Evolutionary conservation across 257 asterid genomes (phyloP).

Genomic region (Coffea eugenioides): DNA sequence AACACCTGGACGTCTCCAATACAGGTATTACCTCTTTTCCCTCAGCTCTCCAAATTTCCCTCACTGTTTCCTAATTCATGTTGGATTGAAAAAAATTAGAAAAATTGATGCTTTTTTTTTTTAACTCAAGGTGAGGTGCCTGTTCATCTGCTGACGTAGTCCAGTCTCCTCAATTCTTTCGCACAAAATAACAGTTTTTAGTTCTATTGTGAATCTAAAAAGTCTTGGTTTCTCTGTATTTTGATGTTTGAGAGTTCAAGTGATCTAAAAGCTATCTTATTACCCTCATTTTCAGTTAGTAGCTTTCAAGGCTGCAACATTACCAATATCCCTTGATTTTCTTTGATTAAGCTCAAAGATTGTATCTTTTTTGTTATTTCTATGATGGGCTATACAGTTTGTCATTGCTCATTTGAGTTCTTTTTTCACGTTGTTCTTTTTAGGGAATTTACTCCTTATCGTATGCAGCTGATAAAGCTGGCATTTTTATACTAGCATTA

Average conservation of each 20-base stretch:
- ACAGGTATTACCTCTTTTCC: background rate
- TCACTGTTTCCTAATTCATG: background rate
- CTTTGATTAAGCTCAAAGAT: constrained; percentile 4
- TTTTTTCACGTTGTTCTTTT: background rate
- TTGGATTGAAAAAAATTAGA: background rate
- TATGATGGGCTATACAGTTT: background rate
- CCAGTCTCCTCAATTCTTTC: background rate
- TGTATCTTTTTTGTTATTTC: background rate
- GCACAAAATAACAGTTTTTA: background rate
- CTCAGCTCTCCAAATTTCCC: background rate
- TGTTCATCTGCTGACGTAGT: background rate
- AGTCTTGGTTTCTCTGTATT: background rate
- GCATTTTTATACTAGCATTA: too few relatives aligned
- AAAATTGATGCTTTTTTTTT: background rate
- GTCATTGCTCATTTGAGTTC: background rate
- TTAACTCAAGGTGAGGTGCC: background rate
- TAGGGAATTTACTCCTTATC: background rate
- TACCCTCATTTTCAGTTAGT: background rate
- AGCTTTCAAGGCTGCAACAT: background rate
- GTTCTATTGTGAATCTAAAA: background rate
- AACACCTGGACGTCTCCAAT: background rate
- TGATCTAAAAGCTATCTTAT: background rate
- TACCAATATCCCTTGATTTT: background rate
- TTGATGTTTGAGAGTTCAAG: background rate
- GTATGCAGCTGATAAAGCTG: background rate